Evolutionary conservation across 1,139 yeast genomes (phyloP).

Genomic region (Arxiozyma telluris): DNA sequence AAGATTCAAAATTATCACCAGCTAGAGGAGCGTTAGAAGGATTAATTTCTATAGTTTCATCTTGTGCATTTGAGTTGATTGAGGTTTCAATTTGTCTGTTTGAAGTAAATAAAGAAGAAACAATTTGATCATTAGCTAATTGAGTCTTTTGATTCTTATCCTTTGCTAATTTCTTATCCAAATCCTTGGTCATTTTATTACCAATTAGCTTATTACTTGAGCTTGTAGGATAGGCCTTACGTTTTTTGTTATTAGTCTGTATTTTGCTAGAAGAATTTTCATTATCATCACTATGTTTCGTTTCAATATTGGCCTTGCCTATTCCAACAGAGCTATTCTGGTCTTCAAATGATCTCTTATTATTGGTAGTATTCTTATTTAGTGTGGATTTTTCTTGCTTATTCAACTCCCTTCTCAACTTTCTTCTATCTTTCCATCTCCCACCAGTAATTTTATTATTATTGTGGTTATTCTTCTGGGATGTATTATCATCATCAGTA

Average conservation of each 20-base stretch:
- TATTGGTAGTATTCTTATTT: not conserved
- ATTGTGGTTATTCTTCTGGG: constrained; percentile 13
- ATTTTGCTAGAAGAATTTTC: constrained; percentile 2
- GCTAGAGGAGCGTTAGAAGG: constrained; percentile 71
- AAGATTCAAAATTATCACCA: constrained; percentile 58
- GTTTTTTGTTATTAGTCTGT: constrained; percentile 1
- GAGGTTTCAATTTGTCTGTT: constrained; percentile 38
- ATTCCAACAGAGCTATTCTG: not conserved
- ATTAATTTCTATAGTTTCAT: constrained; percentile 30
- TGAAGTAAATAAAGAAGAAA: constrained; percentile 81
- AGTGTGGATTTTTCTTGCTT: constrained; percentile 11
- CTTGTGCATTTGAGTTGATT: constrained; percentile 22
- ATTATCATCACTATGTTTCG: not conserved
- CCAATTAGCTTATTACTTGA: not conserved
- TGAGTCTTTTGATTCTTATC: constrained; percentile 5
- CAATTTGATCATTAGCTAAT: constrained; percentile 33
- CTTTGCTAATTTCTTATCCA: constrained; percentile 10
- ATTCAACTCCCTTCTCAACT: constrained; percentile 29
- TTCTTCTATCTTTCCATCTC: constrained; percentile 69
- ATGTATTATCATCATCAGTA: constrained; percentile 7
- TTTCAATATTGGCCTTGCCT: not conserved
- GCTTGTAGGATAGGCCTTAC: not conserved
- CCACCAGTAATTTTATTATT: constrained; percentile 53
- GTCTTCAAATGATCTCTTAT: not conserved
- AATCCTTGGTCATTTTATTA: constrained; percentile 12